phyloP scores from a whole-genome alignment of 1,284 basidiomycete genomes.

The Malassezia dermatis region DNA sequence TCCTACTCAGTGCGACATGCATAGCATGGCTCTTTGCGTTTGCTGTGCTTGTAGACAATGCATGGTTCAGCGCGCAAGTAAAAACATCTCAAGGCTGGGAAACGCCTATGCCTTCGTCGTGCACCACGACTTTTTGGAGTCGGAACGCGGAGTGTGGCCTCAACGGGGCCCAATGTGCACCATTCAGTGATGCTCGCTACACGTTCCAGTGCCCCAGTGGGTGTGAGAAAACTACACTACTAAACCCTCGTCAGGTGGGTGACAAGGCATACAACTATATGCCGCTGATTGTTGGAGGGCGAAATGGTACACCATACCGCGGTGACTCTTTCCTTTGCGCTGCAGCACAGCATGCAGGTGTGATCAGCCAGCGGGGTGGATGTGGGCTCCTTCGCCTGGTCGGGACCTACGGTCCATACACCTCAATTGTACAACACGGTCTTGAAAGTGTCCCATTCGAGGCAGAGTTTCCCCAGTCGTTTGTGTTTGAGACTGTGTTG shows the following conservation, averaged over 20 bases:
- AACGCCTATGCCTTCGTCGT: slow-evolving; percentile 22
- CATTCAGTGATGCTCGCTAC: slow-evolving; percentile 54
- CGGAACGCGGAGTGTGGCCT: slow-evolving; percentile 57
- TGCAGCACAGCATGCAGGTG: slow-evolving; percentile 64
- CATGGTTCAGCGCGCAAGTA: slow-evolving; percentile 33
- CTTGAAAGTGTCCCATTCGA: slow-evolving; percentile 64
- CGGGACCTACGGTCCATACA: slow-evolving; percentile 63
- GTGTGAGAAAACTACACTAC: slow-evolving; percentile 59
- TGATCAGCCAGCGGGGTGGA: slow-evolving; percentile 62
- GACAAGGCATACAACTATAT: slow-evolving; percentile 58
- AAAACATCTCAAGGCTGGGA: slow-evolving; percentile 10
- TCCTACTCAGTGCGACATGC: slow-evolving; percentile 22
- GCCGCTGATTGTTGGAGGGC: slow-evolving; percentile 72
- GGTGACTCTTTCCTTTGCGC: slow-evolving; percentile 77
- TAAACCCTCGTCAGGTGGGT: slow-evolving; percentile 68
- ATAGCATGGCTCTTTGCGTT: slow-evolving; percentile 39
- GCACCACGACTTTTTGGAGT: slow-evolving; percentile 44
- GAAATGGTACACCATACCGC: slow-evolving; percentile 58
- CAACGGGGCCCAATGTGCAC: slow-evolving; percentile 59
- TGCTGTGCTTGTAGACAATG: slow-evolving; percentile 21
- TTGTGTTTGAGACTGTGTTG: slow-evolving; percentile 50
- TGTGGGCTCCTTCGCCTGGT: slow-evolving; percentile 63
- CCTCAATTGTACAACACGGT: slow-evolving; percentile 57
- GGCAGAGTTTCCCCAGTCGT: slow-evolving; percentile 61
- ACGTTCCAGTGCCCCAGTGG: slow-evolving; percentile 70